A percentile compares a stretch with the other conserved stretches of the same genome.
These are phyloP conservation scores for Neonothopanus nambi DNA, from an alignment of 1,284 basidiomycete genomes.

Conservation along the genomic window DNA sequence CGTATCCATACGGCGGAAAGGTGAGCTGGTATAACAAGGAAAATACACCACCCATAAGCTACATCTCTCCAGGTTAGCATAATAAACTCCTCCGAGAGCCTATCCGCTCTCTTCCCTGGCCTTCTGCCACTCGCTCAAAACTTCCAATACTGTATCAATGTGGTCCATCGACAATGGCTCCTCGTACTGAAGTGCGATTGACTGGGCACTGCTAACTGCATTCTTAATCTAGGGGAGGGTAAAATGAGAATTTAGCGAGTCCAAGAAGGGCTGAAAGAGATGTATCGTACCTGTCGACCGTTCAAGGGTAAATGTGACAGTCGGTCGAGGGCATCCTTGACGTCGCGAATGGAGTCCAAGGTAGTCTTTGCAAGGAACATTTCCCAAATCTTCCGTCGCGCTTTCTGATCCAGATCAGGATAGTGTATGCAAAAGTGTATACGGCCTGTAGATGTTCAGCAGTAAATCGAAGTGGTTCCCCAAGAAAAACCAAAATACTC, in stretches of 20 bases:
- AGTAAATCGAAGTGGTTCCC: neutral
- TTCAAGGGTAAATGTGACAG: slow-evolving; percentile 16
- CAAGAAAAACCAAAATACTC: slow-evolving; percentile 6
- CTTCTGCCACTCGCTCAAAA: slow-evolving; percentile 17
- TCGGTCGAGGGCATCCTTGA: slow-evolving; percentile 16
- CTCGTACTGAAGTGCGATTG: slow-evolving; percentile 15
- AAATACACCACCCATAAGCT: no score
- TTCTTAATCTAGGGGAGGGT: slow-evolving; percentile 21
- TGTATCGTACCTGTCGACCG: slow-evolving; percentile 19
- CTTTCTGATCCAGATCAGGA: slow-evolving; percentile 24
- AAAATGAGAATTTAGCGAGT: neutral
- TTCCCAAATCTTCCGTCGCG: slow-evolving; percentile 28
- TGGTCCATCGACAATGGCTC: slow-evolving; percentile 15
- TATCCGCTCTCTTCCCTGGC: no score
- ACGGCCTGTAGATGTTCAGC: neutral
- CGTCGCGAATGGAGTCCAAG: neutral
- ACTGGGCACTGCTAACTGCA: slow-evolving; percentile 21
- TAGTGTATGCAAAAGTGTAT: slow-evolving; percentile 23
- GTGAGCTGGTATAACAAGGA: no score
- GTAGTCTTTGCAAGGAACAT: slow-evolving; percentile 23
- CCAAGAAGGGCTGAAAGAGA: neutral
- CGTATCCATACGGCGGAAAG: no score
- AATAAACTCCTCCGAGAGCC: no score
- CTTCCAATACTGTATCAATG: slow-evolving; percentile 21
- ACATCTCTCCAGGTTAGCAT: no score